Evolutionary conservation across 148 eudicot genomes (phyloP).

Genomic region (Pharnaceum exiguum): DNA sequence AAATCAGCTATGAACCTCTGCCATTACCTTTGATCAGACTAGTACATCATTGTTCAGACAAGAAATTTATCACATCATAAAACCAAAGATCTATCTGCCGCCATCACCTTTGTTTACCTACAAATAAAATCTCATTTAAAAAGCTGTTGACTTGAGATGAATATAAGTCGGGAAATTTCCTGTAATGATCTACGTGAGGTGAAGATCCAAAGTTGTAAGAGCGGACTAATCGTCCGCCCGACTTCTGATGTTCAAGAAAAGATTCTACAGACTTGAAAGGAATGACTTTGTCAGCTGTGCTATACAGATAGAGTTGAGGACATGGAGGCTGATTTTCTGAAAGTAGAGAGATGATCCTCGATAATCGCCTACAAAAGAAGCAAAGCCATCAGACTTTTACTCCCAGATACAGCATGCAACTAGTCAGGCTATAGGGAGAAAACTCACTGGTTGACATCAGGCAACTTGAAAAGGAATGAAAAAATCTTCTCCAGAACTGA

Average conservation of each 20-base stretch:
- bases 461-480: constrained; percentile 54
- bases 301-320: constrained; percentile 94
- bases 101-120: not conserved
- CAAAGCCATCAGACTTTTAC: constrained; percentile 10
- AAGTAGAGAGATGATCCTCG: constrained; percentile 40
- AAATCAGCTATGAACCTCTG: too few species aligned
- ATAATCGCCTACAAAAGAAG: constrained; percentile 53
- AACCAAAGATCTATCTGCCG: not conserved
- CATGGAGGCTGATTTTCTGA: constrained; percentile 57
- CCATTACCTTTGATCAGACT: too few species aligned
- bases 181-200: constrained; percentile 91
- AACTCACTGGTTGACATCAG: constrained; percentile 64
- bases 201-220: constrained; percentile 67
- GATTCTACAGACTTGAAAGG: constrained; percentile 57
- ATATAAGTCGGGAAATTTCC: constrained; percentile 68
- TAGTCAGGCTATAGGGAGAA: constrained; percentile 3
- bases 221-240: constrained; percentile 49
- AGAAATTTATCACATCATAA: too few species aligned
- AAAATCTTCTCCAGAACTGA: constrained; percentile 64
- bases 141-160: constrained; percentile 49
- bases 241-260: constrained; percentile 64
- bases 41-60: too few species aligned
- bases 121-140: constrained; percentile 38
- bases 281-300: constrained; percentile 81
- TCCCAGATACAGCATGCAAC: not conserved